Conservation (phyloP, 805 yeast genomes). For the Metschnikowia matae region DNA sequence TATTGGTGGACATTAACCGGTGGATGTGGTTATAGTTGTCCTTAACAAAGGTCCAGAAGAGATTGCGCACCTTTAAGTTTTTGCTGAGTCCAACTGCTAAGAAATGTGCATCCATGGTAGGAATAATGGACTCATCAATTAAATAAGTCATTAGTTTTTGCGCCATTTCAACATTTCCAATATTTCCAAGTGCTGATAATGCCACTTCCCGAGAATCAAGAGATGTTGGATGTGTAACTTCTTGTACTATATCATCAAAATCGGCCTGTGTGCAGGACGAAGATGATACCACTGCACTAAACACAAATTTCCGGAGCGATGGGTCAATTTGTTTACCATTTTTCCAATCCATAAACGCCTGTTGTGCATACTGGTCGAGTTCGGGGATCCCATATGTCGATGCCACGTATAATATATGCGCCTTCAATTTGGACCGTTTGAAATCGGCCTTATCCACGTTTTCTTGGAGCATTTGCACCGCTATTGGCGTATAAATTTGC, state of each 20-base stretch:
- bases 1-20: conserved; percentile 43
- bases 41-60: conserved; percentile 49
- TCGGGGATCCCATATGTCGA: conserved; percentile 37
- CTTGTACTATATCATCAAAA: conserved; percentile 41
- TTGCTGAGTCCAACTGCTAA: conserved; percentile 44
- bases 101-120: conserved; percentile 58
- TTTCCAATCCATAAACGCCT: conserved; percentile 26
- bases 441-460: conserved; percentile 21
- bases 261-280: conserved; percentile 27
- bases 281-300: conserved; percentile 40
- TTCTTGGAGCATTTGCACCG: conserved; percentile 21
- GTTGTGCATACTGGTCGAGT: conserved; percentile 33
- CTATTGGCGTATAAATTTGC: conserved; percentile 29
- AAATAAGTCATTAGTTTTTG: conserved; percentile 35
- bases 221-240: conserved; percentile 47
- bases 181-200: conserved; percentile 50
- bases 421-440: conserved; percentile 30
- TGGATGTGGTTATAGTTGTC: conserved; percentile 44
- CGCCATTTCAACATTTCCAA: conserved; percentile 34
- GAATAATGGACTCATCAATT: conserved; percentile 41
- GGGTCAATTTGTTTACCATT: conserved; percentile 34
- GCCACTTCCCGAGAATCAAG: conserved; percentile 60
- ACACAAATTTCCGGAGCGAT: conserved; percentile 41
- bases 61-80: conserved; percentile 40
- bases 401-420: conserved; percentile 38